Evolutionary conservation across 768 basidiomycete species (phyloP).

Genomic region (Naganishia friedmannii): DNA sequence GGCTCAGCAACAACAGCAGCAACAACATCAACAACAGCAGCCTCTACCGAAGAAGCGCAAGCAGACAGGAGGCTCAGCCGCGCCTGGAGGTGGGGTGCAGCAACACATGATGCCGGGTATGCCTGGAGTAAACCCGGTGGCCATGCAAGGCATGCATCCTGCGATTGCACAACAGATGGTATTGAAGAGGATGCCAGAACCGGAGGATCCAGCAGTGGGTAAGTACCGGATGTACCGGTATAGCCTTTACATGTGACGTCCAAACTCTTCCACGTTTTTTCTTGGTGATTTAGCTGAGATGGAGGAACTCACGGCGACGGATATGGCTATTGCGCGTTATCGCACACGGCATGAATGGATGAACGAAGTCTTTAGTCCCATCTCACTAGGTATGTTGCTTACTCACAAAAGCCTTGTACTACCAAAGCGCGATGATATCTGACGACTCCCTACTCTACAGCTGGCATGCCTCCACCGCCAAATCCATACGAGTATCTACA

Average conservation of each 20-base stretch:
- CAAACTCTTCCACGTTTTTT: neutral
- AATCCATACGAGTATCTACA: constrained; percentile 18
- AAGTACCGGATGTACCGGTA: neutral
- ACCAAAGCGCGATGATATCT: neutral
- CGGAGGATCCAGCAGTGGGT: constrained; percentile 12
- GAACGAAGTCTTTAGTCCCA: constrained; percentile 18
- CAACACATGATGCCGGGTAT: constrained; percentile 14
- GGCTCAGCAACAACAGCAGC: too few relatives aligned
- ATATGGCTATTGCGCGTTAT: constrained; percentile 22
- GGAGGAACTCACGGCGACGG: constrained; percentile 18
- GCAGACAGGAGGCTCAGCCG: neutral
- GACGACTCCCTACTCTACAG: neutral
- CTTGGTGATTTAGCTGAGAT: neutral
- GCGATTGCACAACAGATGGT: constrained; percentile 21
- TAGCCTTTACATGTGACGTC: neutral
- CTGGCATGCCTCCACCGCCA: constrained; percentile 20
- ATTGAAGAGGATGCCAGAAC: constrained; percentile 11
- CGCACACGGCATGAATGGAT: constrained; percentile 18
- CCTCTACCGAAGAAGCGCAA: constrained; percentile 12
- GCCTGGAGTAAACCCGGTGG: neutral
- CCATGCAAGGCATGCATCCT: constrained; percentile 18
- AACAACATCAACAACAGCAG: too few relatives aligned
- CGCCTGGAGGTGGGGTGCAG: neutral
- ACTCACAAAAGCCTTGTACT: neutral
- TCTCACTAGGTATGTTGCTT: constrained; percentile 11